Evolutionary conservation across 176 grass and related monocot species (phyloP).

Genomic region (Oryza longistaminata): DNA sequence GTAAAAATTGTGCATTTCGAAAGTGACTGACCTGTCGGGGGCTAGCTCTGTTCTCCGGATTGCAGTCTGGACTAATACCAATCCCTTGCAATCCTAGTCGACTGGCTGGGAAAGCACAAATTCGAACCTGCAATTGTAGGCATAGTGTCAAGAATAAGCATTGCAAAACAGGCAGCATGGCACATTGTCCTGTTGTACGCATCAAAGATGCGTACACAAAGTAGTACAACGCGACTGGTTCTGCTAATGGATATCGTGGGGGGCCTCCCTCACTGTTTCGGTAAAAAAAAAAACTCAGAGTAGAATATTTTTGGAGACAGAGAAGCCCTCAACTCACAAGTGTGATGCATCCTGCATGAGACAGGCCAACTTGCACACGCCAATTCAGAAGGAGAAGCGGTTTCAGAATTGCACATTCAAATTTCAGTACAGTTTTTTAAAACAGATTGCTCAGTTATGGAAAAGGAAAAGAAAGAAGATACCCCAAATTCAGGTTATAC

Average conservation of each 20-base stretch:
- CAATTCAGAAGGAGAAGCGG: not conserved
- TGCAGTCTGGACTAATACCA: constrained; percentile 89
- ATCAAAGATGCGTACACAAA: not conserved
- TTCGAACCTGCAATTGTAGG: constrained; percentile 51
- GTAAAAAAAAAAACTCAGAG: not conserved
- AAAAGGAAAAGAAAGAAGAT: not conserved
- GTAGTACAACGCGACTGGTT: not conserved
- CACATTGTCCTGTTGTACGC: not conserved
- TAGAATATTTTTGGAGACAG: not conserved
- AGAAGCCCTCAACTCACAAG: not conserved
- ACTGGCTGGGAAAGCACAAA: constrained; percentile 78
- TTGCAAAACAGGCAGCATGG: not conserved
- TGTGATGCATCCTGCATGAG: not conserved
- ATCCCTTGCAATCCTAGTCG: constrained; percentile 69
- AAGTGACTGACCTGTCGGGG: constrained; percentile 71
- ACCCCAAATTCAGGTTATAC: not conserved
- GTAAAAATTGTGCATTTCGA: not conserved
- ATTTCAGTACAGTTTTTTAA: not conserved
- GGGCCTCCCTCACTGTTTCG: no score
- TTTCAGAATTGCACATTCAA: not conserved
- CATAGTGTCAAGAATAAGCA: not conserved
- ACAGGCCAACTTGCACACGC: not conserved
- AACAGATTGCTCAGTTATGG: not conserved
- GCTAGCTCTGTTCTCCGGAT: constrained; percentile 82
- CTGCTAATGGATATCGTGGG: no score